Percentiles rank a stretch among this genome's conserved stretches.
Evolutionary conservation across 106 monocot species (phyloP).

Genomic region (Allium sativum): DNA sequence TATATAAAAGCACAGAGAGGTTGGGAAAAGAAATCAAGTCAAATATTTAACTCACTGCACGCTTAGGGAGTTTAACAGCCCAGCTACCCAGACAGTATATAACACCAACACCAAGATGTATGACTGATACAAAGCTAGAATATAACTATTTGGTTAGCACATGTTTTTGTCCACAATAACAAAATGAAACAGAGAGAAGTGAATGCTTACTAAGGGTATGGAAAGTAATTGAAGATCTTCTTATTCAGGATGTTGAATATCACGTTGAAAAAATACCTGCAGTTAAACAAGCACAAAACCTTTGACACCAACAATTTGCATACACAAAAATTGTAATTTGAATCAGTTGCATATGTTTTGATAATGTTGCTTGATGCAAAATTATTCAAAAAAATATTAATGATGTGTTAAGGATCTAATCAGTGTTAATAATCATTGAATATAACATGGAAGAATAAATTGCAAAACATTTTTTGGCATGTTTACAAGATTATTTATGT

Average conservation of each 20-base stretch:
- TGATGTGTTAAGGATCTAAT: too few relatives aligned
- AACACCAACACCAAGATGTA: conserved; percentile 79
- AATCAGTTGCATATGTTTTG: too few relatives aligned
- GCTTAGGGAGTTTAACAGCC: conserved; percentile 87
- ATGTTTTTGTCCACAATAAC: not conserved
- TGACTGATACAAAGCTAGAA: conserved; percentile 79
- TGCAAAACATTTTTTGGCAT: too few relatives aligned
- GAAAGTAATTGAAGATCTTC: conserved; percentile 99
- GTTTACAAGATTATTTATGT: too few relatives aligned
- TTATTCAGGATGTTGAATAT: conserved; percentile 99
- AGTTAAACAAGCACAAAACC: not conserved
- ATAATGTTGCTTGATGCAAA: too few relatives aligned
- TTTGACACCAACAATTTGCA: too few relatives aligned
- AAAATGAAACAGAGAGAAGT: not conserved
- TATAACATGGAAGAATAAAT: too few relatives aligned
- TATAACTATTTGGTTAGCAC: not conserved
- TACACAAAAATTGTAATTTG: too few relatives aligned
- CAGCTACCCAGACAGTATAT: conserved; percentile 83
- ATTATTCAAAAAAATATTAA: too few relatives aligned
- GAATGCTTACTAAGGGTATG: conserved; percentile 86
- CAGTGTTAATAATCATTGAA: too few relatives aligned
- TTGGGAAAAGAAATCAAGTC: not conserved
- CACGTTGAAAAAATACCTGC: conserved; percentile 98
- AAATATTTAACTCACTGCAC: conserved; percentile 56
- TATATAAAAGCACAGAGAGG: too few relatives aligned